Base-by-base conservation (phyloP, 1,139 yeast species). In the Zhuliangozyma blackwelliae region DNA sequence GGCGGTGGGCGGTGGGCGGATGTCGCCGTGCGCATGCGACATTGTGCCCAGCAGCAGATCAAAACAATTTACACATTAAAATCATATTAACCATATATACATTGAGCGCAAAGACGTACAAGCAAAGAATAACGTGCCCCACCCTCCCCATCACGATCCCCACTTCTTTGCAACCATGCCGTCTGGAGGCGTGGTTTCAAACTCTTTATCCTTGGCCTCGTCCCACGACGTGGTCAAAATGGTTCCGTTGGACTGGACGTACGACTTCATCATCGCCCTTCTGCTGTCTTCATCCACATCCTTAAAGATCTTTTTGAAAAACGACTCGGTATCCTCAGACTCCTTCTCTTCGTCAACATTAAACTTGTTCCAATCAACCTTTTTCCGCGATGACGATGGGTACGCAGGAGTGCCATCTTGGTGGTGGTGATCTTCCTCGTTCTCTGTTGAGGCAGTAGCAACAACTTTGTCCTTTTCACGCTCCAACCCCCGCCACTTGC, bases 221-320 rank as follows among this genome's bases (percentile, higher is more conserved):
- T 66, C 75, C 99, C 99, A 94, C 55, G 87, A 85, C 6, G 98
- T 94, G 35, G 95, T 87, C 44, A 94, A 67, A 1, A 95, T 80
- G 0, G 98, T 94, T 13, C 99, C 99, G 47, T 86, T 85, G 49
- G 96, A 86, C 60, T 94, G 97, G n/a, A 79, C 71, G 52, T 78
- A 92, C 37, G 96, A 87, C 63, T 94, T 94, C 94, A 88, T 85
- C 97, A 94, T 94, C 1, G 99, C 99, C 40, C 95, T 72, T 48
- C 71, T 72, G 1, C 96, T 83, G 52, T 92, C 96, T 9, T 85
- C 95, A 54, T 89, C 96, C 0, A 95, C 94, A 46, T 75, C 80
- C 29, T 75, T 73, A 61, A 84, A 94, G 10, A 94, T 57, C 43
- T 78, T 72, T 46, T 79, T 75, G 65, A 94, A 92, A 52, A 94